Conservation (phyloP, 345 rosid species). For the Microcos paniculata region DNA sequence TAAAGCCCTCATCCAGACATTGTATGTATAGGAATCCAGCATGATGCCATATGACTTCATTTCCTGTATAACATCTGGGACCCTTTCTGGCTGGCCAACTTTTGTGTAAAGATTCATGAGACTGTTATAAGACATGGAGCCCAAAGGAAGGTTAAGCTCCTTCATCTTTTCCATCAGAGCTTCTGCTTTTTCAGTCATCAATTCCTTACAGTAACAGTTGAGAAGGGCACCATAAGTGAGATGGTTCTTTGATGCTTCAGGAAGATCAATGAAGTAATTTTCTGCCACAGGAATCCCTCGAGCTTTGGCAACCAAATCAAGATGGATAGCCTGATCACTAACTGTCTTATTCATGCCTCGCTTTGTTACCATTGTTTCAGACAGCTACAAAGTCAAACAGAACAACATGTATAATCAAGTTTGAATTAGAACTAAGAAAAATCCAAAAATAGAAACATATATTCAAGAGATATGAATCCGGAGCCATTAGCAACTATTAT, state of each 20-base stretch:
- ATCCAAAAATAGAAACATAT: neutral
- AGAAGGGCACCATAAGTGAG: conserved; percentile 79
- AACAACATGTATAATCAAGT: conserved; percentile 1
- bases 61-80: conserved; percentile 74
- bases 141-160: conserved; percentile 70
- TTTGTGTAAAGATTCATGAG: conserved; percentile 86
- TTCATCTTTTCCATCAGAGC: conserved; percentile 82
- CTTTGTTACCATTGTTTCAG: conserved; percentile 64
- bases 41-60: conserved; percentile 61
- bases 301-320: conserved; percentile 84
- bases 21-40: conserved; percentile 71
- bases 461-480: neutral
- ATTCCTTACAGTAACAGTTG: conserved; percentile 85
- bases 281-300: conserved; percentile 80
- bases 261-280: conserved; percentile 72
- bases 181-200: conserved; percentile 80
- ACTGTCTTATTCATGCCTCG: conserved; percentile 90
- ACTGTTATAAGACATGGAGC: conserved; percentile 84
- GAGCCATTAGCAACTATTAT: neutral
- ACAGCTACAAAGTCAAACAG: conserved; percentile 49
- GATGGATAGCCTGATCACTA: conserved; percentile 96
- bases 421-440: neutral
- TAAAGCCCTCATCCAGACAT: conserved; percentile 94
- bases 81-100: conserved; percentile 54
- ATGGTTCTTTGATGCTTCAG: conserved; percentile 72